Percentiles rank a stretch among this genome's conserved stretches.
Conservation (phyloP, 2,329 filamentous ascomycete genomes). For the Botrytis cinerea region DNA sequence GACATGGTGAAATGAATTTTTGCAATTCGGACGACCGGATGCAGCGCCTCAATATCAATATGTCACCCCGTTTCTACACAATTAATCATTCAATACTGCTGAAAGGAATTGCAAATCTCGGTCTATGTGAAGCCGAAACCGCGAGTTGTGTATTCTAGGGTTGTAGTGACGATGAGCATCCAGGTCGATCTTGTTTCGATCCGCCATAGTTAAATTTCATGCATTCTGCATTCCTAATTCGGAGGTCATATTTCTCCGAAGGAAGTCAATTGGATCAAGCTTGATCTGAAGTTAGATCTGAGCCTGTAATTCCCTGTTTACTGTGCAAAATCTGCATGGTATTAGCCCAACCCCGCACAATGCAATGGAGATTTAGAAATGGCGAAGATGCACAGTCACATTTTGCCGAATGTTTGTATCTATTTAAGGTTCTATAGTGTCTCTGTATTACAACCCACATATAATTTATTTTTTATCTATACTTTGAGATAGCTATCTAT, state of each 20-base stretch:
- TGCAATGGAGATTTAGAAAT: background rate
- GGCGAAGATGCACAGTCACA: background rate
- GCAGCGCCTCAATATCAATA: background rate
- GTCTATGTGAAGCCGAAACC: background rate
- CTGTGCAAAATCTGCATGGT: background rate
- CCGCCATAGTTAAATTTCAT: background rate
- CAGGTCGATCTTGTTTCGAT: background rate
- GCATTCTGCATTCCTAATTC: background rate
- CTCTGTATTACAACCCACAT: background rate
- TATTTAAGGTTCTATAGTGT: background rate
- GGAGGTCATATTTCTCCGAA: background rate
- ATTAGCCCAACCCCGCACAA: background rate
- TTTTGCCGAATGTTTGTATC: too few species aligned
- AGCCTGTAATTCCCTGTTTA: background rate
- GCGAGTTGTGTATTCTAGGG: background rate
- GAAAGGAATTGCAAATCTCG: background rate
- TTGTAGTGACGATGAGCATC: background rate
- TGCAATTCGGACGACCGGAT: background rate
- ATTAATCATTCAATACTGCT: background rate
- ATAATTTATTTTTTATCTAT: background rate
- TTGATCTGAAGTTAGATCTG: background rate
- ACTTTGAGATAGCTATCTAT: background rate
- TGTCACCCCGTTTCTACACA: background rate
- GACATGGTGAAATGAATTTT: background rate
- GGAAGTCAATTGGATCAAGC: background rate